Evolutionary conservation across 768 basidiomycete genomes (phyloP).

Genomic region (Rhizopogon roseolus): DNA sequence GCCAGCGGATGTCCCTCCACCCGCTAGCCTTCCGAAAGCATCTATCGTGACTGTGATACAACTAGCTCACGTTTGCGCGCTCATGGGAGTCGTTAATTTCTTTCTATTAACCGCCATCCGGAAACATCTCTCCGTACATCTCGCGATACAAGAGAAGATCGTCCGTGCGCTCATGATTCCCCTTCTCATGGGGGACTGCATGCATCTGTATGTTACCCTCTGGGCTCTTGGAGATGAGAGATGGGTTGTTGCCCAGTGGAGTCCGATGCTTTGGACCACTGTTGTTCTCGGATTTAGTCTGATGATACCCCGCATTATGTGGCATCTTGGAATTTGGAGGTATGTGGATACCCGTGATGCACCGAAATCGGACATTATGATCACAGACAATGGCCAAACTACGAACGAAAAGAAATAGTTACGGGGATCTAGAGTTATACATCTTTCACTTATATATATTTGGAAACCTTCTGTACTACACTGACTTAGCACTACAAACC

Average conservation of each 20-base stretch:
- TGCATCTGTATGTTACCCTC: constrained; percentile 62
- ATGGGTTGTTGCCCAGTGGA: constrained; percentile 61
- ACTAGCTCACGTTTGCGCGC: constrained; percentile 73
- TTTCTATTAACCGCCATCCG: constrained; percentile 62
- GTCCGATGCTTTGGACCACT: constrained; percentile 66
- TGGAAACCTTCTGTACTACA: constrained; percentile 3
- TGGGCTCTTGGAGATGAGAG: constrained; percentile 73
- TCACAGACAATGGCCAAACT: background rate
- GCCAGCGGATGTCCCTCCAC: constrained; percentile 44
- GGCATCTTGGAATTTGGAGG: constrained; percentile 73
- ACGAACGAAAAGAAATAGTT: background rate
- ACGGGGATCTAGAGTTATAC: constrained; percentile 8
- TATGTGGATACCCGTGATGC: constrained; percentile 67
- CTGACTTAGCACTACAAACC: background rate
- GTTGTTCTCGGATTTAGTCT: constrained; percentile 57
- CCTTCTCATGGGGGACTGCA: constrained; percentile 62
- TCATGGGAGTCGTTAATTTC: constrained; percentile 66
- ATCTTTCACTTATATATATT: constrained; percentile 14
- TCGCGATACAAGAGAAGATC: constrained; percentile 70
- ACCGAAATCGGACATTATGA: background rate
- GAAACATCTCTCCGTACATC: constrained; percentile 51
- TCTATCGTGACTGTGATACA: constrained; percentile 69
- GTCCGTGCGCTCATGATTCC: constrained; percentile 59
- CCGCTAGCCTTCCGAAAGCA: constrained; percentile 48
- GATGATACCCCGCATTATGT: constrained; percentile 64